Percentiles rank a stretch among this genome's conserved stretches.
Conservation (phyloP, 306 rosid genomes). For the Macrotyloma uniflorum region DNA sequence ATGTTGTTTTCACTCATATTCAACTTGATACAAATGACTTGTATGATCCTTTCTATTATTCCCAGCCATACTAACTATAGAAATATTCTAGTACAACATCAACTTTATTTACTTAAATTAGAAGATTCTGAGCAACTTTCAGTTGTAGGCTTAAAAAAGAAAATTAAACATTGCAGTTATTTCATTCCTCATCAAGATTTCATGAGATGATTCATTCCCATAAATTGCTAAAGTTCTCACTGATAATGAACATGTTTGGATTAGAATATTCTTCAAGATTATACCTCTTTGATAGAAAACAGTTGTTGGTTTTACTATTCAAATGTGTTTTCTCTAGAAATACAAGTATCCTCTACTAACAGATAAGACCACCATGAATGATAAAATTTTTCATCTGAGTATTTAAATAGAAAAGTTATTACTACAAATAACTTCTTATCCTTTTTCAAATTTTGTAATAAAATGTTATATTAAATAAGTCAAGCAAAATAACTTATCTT, state of each 20-base stretch:
- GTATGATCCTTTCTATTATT: background rate
- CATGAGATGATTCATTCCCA: background rate
- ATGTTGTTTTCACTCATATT: background rate
- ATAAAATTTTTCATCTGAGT: too few species aligned
- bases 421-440: background rate
- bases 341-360: too few species aligned
- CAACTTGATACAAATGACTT: background rate
- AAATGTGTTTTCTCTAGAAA: background rate
- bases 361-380: too few species aligned
- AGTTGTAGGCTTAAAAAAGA: background rate
- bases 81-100: background rate
- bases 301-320: background rate
- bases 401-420: background rate
- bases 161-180: background rate
- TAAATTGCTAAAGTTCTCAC: background rate
- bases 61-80: background rate
- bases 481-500: background rate
- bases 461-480: background rate
- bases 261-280: background rate
- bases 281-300: background rate
- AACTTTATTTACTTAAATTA: background rate
- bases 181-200: slow-evolving; percentile 12
- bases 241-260: background rate
- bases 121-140: slow-evolving; percentile 1
- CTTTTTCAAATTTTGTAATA: background rate